Base-by-base conservation (phyloP, 2,329 filamentous ascomycete species). In the Coniochaeta hoffmannii region DNA sequence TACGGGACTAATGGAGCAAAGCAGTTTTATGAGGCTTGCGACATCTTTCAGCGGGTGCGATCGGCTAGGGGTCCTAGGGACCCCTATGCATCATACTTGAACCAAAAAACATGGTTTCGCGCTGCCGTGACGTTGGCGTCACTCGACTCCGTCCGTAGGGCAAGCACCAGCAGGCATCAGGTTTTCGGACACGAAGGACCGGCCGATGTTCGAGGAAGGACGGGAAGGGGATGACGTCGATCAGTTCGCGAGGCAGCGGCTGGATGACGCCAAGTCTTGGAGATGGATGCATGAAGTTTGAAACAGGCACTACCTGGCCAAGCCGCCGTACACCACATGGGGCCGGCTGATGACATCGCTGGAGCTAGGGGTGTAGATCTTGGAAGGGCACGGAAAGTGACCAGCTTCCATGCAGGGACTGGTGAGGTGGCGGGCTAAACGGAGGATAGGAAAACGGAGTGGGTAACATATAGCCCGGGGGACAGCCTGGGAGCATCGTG, bases 61-160 rank as follows among this genome's bases (percentile, higher is more conserved):
- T 54, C 46, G 41, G 24, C 52, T 19, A 58, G 50, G 55, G 55
- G 54, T 55, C 54, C 53, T 26, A 22, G 57, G n/a, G 54, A 59
- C 61, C 60, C 60, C 59, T 58, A 57, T 60, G 58, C 62, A 61
- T 61, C 58, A 63, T 61, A 41, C 38, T 56, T 26, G 24, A 34
- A 10, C 19, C n/a, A n/a, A 41, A 59, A 61, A 61, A 59, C 60
- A 62, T 62, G 62, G 56, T 62, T 59, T 57, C 30, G 34, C 14
- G 4, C 50, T 38, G 15, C 19, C 50, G 5, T 38, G 31, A 38
- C 19, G 30, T 38, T 52, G 31, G 50, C 50, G 50, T 53, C 32
- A 53, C 50, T 53, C 50, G 32, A 34, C 15, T 9, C 49, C 24
- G 50, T 38, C 14, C n/a, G n/a, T n/a, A n/a, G n/a, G n/a, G n/a